phyloP scores from a whole-genome alignment of 2,329 filamentous ascomycete species.

The Pyrenophora seminiperda region DNA sequence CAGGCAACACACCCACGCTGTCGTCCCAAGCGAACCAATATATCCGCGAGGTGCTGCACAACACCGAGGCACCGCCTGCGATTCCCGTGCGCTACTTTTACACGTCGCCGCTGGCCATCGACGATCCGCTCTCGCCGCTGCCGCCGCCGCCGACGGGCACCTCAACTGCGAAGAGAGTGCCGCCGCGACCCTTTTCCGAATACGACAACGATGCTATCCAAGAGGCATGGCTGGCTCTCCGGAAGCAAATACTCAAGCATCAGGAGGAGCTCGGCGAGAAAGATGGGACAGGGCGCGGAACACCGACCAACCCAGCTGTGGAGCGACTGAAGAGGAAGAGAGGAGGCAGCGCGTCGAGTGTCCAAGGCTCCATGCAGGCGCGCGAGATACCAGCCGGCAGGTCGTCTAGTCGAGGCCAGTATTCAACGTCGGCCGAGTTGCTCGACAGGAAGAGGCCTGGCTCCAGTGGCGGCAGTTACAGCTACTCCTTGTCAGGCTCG shows the following conservation, averaged over 20 bases:
- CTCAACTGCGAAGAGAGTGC: conserved; percentile 58
- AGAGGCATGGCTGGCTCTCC: conserved; percentile 72
- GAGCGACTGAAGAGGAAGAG: conserved; percentile 44
- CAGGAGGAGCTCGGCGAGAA: conserved; percentile 48
- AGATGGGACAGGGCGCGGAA: conserved; percentile 23
- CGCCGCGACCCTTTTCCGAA: conserved; percentile 76
- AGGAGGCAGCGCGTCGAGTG: conserved; percentile 35
- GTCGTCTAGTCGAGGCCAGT: conserved; percentile 29
- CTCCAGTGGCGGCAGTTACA: conserved; percentile 32
- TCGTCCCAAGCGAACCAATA: conserved; percentile 50
- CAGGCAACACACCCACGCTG: conserved; percentile 28
- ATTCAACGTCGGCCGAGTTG: conserved; percentile 39
- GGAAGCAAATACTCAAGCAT: conserved; percentile 54
- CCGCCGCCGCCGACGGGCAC: conserved; percentile 58
- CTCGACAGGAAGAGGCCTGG: conserved; percentile 28
- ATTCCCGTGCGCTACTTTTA: conserved; percentile 72
- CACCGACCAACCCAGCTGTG: conserved; percentile 41
- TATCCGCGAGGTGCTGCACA: conserved; percentile 53
- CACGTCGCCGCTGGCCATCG: conserved; percentile 78
- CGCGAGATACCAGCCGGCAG: conserved; percentile 37
- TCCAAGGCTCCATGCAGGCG: conserved; percentile 27
- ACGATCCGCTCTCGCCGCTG: conserved; percentile 80
- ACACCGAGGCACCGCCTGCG: conserved; percentile 40
- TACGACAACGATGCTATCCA: conserved; percentile 82
- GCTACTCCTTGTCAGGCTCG: conserved; percentile 32